These are phyloP conservation scores for Letharia lupina DNA, from an alignment of 495 filamentous ascomycete species.

Conservation along the genomic window DNA sequence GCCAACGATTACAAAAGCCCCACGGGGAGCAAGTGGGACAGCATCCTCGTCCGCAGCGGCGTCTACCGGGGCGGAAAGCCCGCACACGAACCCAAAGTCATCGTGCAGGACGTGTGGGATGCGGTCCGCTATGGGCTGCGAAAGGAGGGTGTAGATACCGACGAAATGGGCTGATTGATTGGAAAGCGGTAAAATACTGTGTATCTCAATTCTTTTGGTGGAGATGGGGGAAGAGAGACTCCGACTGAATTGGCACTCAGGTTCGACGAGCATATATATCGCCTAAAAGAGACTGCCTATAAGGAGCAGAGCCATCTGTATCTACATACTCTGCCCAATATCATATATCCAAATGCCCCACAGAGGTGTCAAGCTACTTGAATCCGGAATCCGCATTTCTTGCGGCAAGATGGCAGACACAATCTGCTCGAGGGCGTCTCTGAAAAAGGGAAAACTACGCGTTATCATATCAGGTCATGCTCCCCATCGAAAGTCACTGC, in stretches of 20 bases:
- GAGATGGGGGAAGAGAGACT: background rate
- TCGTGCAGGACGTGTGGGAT: slow-evolving; percentile 60
- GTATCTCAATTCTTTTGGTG: too few relatives aligned
- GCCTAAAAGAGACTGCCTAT: background rate
- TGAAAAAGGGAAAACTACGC: background rate
- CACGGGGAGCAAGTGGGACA: slow-evolving; percentile 63
- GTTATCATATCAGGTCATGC: background rate
- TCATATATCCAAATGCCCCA: too few relatives aligned
- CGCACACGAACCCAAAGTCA: slow-evolving; percentile 44
- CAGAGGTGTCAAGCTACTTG: too few relatives aligned
- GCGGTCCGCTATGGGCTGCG: slow-evolving; percentile 58
- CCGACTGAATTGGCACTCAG: background rate
- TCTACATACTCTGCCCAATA: too few relatives aligned
- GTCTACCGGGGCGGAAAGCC: slow-evolving; percentile 59
- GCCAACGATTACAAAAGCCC: slow-evolving; percentile 66
- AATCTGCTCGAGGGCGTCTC: too few relatives aligned
- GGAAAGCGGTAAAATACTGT: too few relatives aligned
- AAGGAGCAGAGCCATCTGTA: too few relatives aligned
- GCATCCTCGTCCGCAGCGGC: slow-evolving; percentile 76
- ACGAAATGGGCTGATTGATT: background rate
- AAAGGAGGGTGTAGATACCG: slow-evolving; percentile 23
- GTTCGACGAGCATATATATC: background rate
- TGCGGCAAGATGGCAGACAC: too few relatives aligned
- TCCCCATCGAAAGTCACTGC: background rate
- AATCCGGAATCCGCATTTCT: background rate